Conservation (phyloP, 2,329 filamentous ascomycete species). For the Microdochium trichocladiopsis region DNA sequence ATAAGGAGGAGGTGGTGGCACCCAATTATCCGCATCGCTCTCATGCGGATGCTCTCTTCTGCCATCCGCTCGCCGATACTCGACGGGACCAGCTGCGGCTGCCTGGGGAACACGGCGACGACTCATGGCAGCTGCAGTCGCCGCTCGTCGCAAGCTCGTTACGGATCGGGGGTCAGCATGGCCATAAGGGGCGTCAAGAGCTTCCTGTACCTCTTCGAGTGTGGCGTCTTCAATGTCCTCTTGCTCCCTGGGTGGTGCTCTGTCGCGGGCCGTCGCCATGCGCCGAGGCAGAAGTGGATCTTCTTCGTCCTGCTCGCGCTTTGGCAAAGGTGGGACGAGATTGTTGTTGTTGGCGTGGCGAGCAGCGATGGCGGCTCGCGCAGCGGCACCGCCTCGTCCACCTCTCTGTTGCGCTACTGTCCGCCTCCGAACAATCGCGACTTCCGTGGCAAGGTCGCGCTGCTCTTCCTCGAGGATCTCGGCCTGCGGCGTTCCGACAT, state of each 20-base stretch:
- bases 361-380: constrained; percentile 36
- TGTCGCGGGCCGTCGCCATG: constrained; percentile 27
- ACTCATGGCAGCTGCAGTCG: constrained; percentile 69
- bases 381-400: constrained; percentile 37
- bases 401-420: constrained; percentile 60
- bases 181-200: constrained; percentile 64
- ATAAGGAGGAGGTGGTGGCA: constrained; percentile 78
- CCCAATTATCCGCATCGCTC: constrained; percentile 84
- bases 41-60: constrained; percentile 72
- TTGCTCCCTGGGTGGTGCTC: constrained; percentile 9
- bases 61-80: constrained; percentile 64
- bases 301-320: constrained; percentile 29
- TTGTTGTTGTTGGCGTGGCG: constrained; percentile 11
- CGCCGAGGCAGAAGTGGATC: constrained; percentile 47
- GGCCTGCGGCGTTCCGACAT: constrained; percentile 64
- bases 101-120: constrained; percentile 57
- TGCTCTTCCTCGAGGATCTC: constrained; percentile 67
- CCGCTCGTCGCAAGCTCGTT: constrained; percentile 64
- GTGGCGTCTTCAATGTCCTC: constrained; percentile 38
- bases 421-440: constrained; percentile 69
- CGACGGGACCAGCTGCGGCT: constrained; percentile 43
- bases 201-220: constrained; percentile 49
- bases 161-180: constrained; percentile 66
- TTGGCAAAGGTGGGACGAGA: constrained; percentile 17
- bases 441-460: constrained; percentile 68